Base-by-base conservation (phyloP, 2,329 filamentous ascomycete species). In the Epichloe uncinata region DNA sequence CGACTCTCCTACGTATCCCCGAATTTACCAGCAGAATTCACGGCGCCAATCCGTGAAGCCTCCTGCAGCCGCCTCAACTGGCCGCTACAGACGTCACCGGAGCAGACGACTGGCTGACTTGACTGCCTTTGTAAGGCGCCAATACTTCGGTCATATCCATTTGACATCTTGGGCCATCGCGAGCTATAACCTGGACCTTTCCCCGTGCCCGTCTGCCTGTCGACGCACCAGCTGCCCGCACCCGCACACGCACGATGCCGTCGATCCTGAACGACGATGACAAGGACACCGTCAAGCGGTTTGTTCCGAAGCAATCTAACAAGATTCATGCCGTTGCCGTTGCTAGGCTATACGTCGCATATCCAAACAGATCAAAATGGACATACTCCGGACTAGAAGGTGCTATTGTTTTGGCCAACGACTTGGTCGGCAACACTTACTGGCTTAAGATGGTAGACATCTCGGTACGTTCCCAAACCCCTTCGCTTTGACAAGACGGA, bases 401-500 rank as follows among this genome's bases (percentile, higher is more conserved):
- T 48, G 93, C 93, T 47, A 79, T 83, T 36, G 91, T 96, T 48
- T 79, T 98, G 55, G 85, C 88, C 57, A 95, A 97, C 66, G 93
- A 98, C 64, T 71, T 95, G 38, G 89, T 97, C 30, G 93, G 93
- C 56, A 85, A 95, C 66, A 96, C 93, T 1, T 95, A 90, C 69
- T 98, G 91, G 88, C 73, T 98, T 58, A 98, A 98, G 73, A 74
- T 98, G 70, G 93, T 98, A 47, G 93, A 98, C 66, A 82, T 98
- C 50, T 96, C 89, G 64, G 89, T 95, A 75, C 49, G 59, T 54
- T 9, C 5, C 9, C 37, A 26, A 3, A 35, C 9, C 26, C 8
- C 3, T 30, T 30, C 26, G 26, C 26, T 8, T 30, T 30, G 26
- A 30, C 26, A 4, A 30, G 26, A 30, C 8, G 26, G 26, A n/a